Conservation (phyloP, 345 rosid genomes). For the Turnera subulata region DNA sequence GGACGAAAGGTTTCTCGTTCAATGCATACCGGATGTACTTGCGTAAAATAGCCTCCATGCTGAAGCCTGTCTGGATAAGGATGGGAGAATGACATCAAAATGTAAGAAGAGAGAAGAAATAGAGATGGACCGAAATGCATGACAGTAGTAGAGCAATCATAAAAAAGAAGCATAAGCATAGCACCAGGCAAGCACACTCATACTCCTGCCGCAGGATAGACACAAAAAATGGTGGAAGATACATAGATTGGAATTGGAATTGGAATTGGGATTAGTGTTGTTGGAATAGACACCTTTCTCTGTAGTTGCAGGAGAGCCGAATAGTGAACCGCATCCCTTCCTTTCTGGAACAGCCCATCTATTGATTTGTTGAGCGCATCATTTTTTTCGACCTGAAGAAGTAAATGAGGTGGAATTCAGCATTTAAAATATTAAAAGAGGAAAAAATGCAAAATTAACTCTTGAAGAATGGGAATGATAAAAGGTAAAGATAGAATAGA, state of each 20-base stretch:
- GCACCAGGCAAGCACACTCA: neutral
- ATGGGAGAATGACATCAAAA: conserved; percentile 36
- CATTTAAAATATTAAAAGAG: too few relatives aligned
- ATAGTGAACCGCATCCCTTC: conserved; percentile 41
- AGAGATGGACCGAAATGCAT: neutral
- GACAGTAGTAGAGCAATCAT: neutral
- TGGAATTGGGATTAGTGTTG: too few relatives aligned
- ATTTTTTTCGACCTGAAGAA: conserved; percentile 70
- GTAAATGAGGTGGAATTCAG: neutral
- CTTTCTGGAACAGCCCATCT: conserved; percentile 61
- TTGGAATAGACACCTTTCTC: conserved; percentile 83
- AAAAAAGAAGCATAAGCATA: neutral
- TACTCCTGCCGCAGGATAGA: neutral
- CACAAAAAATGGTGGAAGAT: conserved; percentile 2
- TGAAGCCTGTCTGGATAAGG: conserved; percentile 83
- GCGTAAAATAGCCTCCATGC: conserved; percentile 79
- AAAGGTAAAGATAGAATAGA: neutral
- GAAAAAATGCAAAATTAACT: neutral
- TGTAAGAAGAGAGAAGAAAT: too few relatives aligned
- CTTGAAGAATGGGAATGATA: neutral
- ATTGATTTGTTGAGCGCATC: conserved; percentile 70
- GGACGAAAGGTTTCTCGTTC: conserved; percentile 90
- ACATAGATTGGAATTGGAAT: too few relatives aligned
- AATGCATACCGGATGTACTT: conserved; percentile 79
- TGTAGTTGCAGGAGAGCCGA: conserved; percentile 50